Base-by-base conservation (phyloP, 208 protist genomes). In the Phytomonas francai region DNA sequence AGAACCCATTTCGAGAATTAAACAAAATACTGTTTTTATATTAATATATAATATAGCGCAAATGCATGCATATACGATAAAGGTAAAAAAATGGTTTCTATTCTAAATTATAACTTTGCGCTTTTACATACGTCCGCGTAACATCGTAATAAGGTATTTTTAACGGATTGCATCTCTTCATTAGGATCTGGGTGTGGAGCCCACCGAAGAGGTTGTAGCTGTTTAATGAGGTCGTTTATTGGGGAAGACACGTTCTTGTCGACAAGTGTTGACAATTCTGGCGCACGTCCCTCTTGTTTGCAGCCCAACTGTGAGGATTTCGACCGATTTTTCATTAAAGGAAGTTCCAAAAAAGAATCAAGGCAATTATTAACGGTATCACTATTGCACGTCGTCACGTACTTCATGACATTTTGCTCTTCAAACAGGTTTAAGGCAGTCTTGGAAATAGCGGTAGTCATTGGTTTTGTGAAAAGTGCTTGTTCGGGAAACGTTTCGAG, bases 361-460 rank as follows among this genome's bases (percentile, higher is more conserved):
- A 54, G 45, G 45, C 45, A 87, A 72, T 87, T 75, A 60, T 74
- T 65, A 11, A 88, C 49, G 16, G 75, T 75, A 33, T 88, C 79
- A 61, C 81, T 82, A 66, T 82, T 84, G 39, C 73, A 76, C 8
- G 71, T 68, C 11, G 77, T 72, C 34, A 71, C 71, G 73, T 79
- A 84, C 27, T 74, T 60, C 3, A 54, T 54, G 36, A 87, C 32
- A 29, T 62, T 57, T 8, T 33, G 32, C 56, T 74, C 73, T 29
- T 73, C 66, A 56, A 70, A 74, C 29, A 83, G 67, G 25, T 49
- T 58, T 6, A 45, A 36, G 27, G 62, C 68, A 0, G 67, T 68
- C 19, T 66, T 68, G 64, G 73, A 73, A 27, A 70, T 71, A 19
- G 71, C 65, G 42, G 39, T 70, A 22, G 77, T 64, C 28, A 74